phyloP scores from a whole-genome alignment of 2,329 filamentous ascomycete species.

The Ampelomyces quisqualis region DNA sequence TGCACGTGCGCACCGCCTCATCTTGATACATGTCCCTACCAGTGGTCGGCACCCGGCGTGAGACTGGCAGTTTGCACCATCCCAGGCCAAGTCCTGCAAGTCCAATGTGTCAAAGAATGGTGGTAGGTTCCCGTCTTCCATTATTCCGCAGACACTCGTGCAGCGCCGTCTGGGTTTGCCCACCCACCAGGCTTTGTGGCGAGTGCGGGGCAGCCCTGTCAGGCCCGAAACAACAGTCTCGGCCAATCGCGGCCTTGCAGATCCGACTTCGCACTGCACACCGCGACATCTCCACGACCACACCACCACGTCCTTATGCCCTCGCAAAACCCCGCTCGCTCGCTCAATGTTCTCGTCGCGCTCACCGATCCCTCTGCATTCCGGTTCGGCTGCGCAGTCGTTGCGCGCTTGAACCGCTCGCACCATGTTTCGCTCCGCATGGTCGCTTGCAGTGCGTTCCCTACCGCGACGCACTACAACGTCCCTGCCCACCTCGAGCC shows the following conservation, averaged over 20 bases:
- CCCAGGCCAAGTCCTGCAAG: too few relatives aligned
- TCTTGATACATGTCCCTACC: too few relatives aligned
- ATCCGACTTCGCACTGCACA: neutral
- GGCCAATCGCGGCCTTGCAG: constrained; percentile 23
- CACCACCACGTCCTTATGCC: constrained; percentile 19
- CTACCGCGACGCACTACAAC: constrained; percentile 22
- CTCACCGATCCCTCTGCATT: constrained; percentile 66
- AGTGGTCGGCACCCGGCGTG: too few relatives aligned
- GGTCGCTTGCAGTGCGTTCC: constrained; percentile 33
- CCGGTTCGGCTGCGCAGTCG: constrained; percentile 65
- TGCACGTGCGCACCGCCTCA: too few relatives aligned
- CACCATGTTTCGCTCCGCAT: constrained; percentile 58
- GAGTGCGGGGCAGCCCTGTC: neutral
- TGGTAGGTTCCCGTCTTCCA: too few relatives aligned
- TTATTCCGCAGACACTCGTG: too few relatives aligned
- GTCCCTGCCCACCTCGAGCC: constrained; percentile 31
- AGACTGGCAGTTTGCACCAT: too few relatives aligned
- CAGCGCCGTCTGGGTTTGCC: too few relatives aligned
- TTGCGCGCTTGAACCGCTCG: constrained; percentile 67
- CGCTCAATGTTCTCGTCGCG: constrained; percentile 59
- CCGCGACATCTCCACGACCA: constrained; percentile 7
- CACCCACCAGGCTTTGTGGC: too few relatives aligned
- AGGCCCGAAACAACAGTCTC: too few relatives aligned
- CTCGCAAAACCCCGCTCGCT: constrained; percentile 23
- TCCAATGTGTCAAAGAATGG: too few relatives aligned